Percentiles rank a stretch among this genome's conserved stretches.
Evolutionary conservation across 345 rosid species (phyloP).

Genomic region (Syzygium aromaticum): DNA sequence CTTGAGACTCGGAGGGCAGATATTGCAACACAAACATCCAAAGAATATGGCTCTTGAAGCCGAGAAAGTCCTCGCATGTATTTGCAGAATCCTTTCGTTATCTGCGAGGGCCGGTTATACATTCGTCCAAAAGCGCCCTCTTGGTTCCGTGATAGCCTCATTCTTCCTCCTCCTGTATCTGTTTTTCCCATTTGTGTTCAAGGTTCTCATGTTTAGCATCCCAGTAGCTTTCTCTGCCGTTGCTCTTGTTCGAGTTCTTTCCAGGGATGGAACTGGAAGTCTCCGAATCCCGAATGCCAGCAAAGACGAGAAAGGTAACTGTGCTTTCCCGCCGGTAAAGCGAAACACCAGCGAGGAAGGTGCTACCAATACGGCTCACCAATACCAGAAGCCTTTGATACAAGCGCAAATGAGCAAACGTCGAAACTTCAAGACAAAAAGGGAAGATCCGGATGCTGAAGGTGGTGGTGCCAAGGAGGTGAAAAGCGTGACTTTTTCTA

Average conservation of each 20-base stretch:
- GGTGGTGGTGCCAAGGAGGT: not conserved
- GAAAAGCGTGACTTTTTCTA: not conserved
- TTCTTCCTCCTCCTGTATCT: constrained; percentile 30
- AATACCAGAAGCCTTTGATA: constrained; percentile 11
- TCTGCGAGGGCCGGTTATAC: constrained; percentile 17
- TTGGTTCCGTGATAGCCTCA: constrained; percentile 21
- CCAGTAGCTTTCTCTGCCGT: constrained; percentile 34
- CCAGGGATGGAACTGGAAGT: not conserved
- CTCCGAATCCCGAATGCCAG: not conserved
- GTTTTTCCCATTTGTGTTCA: constrained; percentile 50
- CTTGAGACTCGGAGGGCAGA: not conserved
- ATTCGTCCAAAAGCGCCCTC: constrained; percentile 35
- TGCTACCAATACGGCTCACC: not conserved
- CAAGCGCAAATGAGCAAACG: constrained; percentile 37
- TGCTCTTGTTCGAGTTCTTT: constrained; percentile 11
- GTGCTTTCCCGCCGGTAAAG: not conserved
- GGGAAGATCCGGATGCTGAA: not conserved
- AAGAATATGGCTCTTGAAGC: constrained; percentile 7
- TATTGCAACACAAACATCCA: not conserved
- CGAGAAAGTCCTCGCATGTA: constrained; percentile 28
- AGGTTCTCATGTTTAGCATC: constrained; percentile 32
- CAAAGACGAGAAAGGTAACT: constrained; percentile 6
- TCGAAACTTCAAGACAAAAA: constrained; percentile 29
- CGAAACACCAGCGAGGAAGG: constrained; percentile 5
- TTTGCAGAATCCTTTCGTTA: constrained; percentile 27